Evolutionary conservation across 495 filamentous ascomycete species (phyloP).

Genomic region (Cercophora scortea): DNA sequence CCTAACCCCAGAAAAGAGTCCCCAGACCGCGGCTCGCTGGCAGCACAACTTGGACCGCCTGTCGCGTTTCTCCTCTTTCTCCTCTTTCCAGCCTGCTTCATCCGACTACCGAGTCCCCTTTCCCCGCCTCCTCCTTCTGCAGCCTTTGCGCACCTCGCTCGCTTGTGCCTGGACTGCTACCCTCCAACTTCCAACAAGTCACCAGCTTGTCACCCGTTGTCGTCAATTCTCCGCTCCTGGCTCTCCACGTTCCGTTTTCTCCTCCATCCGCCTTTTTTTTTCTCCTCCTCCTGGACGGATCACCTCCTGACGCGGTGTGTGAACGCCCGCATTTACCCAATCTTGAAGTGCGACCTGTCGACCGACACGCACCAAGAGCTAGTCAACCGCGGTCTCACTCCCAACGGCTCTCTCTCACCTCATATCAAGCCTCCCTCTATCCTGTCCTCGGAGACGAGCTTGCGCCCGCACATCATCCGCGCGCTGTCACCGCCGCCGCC

Average conservation of each 20-base stretch:
- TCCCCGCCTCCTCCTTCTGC: conserved; percentile 22
- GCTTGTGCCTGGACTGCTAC: conserved; percentile 9
- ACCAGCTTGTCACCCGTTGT: background rate
- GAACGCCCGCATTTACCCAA: conserved; percentile 20
- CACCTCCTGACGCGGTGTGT: conserved; percentile 10
- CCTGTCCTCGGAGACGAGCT: background rate
- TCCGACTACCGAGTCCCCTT: conserved; percentile 18
- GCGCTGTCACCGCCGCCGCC: background rate
- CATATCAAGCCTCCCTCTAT: background rate
- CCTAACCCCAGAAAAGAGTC: no score
- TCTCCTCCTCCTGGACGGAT: background rate
- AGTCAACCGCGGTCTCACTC: background rate
- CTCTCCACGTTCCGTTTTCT: conserved; percentile 6
- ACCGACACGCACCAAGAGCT: background rate
- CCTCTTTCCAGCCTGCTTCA: conserved; percentile 15
- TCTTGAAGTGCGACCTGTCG: background rate
- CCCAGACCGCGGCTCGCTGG: no score
- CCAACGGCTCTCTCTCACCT: background rate
- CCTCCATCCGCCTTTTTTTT: conserved; percentile 7
- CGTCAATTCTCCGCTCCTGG: conserved; percentile 13
- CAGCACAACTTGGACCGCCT: background rate
- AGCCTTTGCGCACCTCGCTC: conserved; percentile 3
- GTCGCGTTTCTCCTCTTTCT: conserved; percentile 1
- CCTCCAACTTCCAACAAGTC: background rate
- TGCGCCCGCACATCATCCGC: background rate